Base-by-base conservation (phyloP, 2,329 filamentous ascomycete species). In the Penicillium sp. region DNA sequence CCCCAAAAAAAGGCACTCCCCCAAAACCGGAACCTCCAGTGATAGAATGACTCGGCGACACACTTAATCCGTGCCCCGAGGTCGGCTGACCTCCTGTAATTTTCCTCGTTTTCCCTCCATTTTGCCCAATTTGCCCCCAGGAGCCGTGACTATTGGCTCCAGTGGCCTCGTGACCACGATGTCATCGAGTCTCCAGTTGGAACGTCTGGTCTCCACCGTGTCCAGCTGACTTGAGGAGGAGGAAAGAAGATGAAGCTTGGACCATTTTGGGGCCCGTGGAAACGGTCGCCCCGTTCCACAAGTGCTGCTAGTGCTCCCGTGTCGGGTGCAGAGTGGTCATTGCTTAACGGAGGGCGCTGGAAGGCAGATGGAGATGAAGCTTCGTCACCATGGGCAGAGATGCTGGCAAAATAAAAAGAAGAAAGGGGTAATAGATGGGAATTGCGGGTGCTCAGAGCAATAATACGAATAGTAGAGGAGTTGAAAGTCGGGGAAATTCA, bases 41-140 rank as follows among this genome's bases (percentile, higher is more conserved):
- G 46, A 32, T 29, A 11, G 24, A 29, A 42, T 11, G 39, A 49
- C 25, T 11, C 36, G 46, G 49, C 47, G 35, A 24, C 26, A 49
- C 39, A 36, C 39, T 47, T 52, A 45, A 50, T 54, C 52, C 52
- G 52, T 39, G 18, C 18, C 18, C 18, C 18, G 18, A 18, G 39
- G 65, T 70, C 67, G 66, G 66, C 63, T 69, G 67, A 70, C 66
- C 66, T 63, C 53, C 60, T 53, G 59, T 60, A 58, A 61, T 67
- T 69, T 69, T 64, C 11, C 29, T 5, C 29, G 7, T 11, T 32
- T 32, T 32, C 29, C 29, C 29, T 32, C 11, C 11, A 32, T 32
- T 32, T 4, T 11, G 18, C 18, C 18, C 18, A 18, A 18, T 32
- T 32, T 7, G 29, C 7, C 29, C 60, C 53, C 63, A 57, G 52